Conservation (phyloP, 208 protist genomes). For the Tritrichomonas musculus region DNA sequence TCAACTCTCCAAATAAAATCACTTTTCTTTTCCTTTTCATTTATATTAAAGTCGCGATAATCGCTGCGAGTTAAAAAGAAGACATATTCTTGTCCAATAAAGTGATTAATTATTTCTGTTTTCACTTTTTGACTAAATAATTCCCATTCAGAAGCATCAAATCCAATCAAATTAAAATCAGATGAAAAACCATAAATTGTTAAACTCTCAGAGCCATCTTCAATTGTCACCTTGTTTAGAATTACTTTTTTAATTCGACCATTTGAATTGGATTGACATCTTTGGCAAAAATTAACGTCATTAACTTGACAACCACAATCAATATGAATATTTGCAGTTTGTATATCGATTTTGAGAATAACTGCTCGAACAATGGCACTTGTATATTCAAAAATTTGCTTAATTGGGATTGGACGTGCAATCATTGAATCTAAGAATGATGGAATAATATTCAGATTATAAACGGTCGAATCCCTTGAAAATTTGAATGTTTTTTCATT, state of each 20-base stretch:
- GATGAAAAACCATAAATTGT: too few species aligned
- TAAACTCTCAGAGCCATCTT: too few species aligned
- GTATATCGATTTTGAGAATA: not conserved
- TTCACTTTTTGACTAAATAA: too few species aligned
- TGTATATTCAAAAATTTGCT: not conserved
- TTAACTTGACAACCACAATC: not conserved
- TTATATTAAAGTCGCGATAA: too few species aligned
- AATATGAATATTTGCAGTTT: not conserved
- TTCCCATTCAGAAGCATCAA: too few species aligned
- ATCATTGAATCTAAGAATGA: not conserved
- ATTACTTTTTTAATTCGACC: not conserved
- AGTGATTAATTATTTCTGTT: too few species aligned
- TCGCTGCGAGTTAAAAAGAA: too few species aligned
- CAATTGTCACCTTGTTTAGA: too few species aligned
- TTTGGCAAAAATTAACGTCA: not conserved
- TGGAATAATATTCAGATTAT: not conserved
- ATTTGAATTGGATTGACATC: not conserved
- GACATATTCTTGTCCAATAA: too few species aligned
- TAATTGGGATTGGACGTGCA: not conserved
- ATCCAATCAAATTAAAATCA: too few species aligned
- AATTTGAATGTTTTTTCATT: not conserved
- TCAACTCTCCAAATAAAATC: not conserved
- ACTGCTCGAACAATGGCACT: not conserved
- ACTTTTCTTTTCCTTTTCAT: too few species aligned
- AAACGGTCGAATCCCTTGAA: not conserved